Percentiles rank a stretch among this genome's conserved stretches.
Evolutionary conservation across 345 rosid genomes (phyloP).

Genomic region (Citrus glauca): DNA sequence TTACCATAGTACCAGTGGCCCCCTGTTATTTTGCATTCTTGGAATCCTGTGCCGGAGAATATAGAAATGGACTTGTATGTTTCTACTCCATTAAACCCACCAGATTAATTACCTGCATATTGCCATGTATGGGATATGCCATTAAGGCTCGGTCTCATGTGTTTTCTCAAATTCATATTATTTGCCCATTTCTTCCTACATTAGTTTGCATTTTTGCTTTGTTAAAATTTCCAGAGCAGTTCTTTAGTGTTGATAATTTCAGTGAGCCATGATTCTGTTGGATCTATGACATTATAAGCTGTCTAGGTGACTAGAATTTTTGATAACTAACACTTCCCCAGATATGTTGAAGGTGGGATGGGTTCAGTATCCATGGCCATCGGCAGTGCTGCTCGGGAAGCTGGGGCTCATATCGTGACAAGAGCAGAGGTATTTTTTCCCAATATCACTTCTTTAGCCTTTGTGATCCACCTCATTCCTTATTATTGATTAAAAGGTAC

Average conservation of each 20-base stretch:
- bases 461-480: not conserved
- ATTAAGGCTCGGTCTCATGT: not conserved
- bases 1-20: not conserved
- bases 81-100: not conserved
- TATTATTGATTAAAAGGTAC: not conserved
- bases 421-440: slow-evolving; percentile 51
- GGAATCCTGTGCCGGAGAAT: not conserved
- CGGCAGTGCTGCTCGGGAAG: slow-evolving; percentile 73
- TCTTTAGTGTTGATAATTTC: not conserved
- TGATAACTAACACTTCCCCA: slow-evolving; percentile 21
- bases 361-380: slow-evolving; percentile 78
- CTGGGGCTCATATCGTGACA: slow-evolving; percentile 73
- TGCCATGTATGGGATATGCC: not conserved
- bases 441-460: not conserved
- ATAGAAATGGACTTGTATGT: not conserved
- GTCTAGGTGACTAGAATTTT: not conserved
- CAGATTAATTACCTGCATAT: not conserved
- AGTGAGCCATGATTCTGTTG: not conserved
- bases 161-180: not conserved
- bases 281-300: not conserved
- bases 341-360: slow-evolving; percentile 95
- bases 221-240: not conserved
- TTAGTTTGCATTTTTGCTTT: not conserved
- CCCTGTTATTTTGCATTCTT: not conserved
- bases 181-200: not conserved